Evolutionary conservation across 306 rosid genomes (phyloP), one percentile per base, ranked within the genome.

Genomic region (Citrullus mucosospermus): DNA sequence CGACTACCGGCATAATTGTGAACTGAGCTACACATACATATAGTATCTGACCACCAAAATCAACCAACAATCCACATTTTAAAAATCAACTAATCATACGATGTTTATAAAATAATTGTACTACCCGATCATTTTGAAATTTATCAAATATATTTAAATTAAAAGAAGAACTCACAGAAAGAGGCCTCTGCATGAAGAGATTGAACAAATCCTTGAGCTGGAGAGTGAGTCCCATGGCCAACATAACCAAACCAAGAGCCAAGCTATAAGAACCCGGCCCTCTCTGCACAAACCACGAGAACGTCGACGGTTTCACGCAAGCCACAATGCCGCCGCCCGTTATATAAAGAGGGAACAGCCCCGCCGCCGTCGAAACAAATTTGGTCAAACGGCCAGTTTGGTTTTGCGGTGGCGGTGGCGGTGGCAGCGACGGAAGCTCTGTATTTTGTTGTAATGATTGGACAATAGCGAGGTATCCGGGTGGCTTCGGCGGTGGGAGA

Each of bases 171-270:
- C 84, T 66, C 60, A 82, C 88, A 1, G 88, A 74, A 6, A 82
- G 76, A 15, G 86, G 86, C 44, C 82, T 78, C 57, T 57, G 65
- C 74, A 34, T 32, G 77, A 82, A 83, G 72, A 82, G 50, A 58
- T 48, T 50, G 73, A 82, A 41, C 69, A 85, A 59, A 75, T 85
- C 86, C 78, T 72, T 80, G 72, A 77, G 80, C 80, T 85, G 77
- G 54, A 85, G 70, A 83, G 88, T 85, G 46, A 85, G 56, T 6
- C 88, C 86, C 88, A 85, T 82, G 14, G 84, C 80, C 84, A 85
- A 58, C 86, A 85, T 85, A 65, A 85, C 82, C 80, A 85, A 80
- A 18, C 86, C 82, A 32, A 85, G 88, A 51, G 84, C 6, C 46
- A 78, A 68, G 77, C 74, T 85, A 41, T 85, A 85, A 0, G 86